phyloP scores from a whole-genome alignment of 371 early-diverging fungal genomes.

The Conidiobolus incongruus region DNA sequence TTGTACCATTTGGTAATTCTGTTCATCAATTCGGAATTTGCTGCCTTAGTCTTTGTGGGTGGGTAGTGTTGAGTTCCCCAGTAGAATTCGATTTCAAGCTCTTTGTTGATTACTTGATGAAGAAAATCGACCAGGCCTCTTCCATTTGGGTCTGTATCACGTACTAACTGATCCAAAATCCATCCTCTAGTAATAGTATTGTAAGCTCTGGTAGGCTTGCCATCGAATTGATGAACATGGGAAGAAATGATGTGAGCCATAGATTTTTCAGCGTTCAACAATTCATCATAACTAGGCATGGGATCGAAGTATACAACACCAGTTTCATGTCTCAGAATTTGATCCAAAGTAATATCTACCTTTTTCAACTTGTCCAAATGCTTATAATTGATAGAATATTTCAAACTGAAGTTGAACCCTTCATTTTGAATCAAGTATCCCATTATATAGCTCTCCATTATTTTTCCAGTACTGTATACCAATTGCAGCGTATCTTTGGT shows the following conservation, averaged over 20 bases:
- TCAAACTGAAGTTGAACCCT: conserved; percentile 72
- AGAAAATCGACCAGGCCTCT: conserved; percentile 30
- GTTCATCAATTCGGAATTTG: background rate
- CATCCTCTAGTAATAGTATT: conserved; percentile 44
- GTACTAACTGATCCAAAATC: conserved; percentile 44
- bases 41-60: no score
- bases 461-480: conserved; percentile 40
- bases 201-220: conserved; percentile 23
- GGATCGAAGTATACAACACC: conserved; percentile 27
- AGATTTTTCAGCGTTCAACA: conserved; percentile 9
- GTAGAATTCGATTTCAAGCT: conserved; percentile 25
- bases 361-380: conserved; percentile 32
- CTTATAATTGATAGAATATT: no score
- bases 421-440: conserved; percentile 22
- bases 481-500: conserved; percentile 26
- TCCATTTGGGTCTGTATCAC: conserved; percentile 24
- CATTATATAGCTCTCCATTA: conserved; percentile 11
- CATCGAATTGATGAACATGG: conserved; percentile 37
- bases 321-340: conserved; percentile 33
- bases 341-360: conserved; percentile 36
- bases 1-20: background rate
- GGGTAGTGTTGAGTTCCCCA: no score
- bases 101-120: conserved; percentile 17
- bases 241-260: conserved; percentile 19
- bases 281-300: conserved; percentile 9